Evolutionary conservation across 306 rosid genomes (phyloP), one percentile per base, ranked within the genome.

Genomic region (Gastrolobium bilobum): DNA sequence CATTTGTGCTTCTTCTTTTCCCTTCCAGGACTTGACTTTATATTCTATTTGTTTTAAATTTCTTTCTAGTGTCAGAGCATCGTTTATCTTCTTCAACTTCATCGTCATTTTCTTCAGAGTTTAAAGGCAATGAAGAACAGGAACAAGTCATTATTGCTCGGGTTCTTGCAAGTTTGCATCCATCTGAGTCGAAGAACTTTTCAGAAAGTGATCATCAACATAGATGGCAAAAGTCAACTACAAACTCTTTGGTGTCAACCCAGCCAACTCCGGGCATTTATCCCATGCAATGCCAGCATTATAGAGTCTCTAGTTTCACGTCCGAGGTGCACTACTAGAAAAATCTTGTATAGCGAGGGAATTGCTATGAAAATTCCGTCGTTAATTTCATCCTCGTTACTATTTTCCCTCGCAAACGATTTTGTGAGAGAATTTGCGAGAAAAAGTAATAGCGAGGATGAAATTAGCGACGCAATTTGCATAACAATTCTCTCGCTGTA

Each of bases 91-190:
- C 86, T 44, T 53, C 84, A 10, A 35, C 82, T 52, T 61, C 86
- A 37, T 75, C 81, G 33, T 63, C 88, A 73, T 34, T 79, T 56
- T 79, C 88, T 2, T 56, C 58, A 6, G 91, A 86, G 69, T 56
- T 81, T 72, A 85, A 81, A 83, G 86, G 78, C 75, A 84, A 71
- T 64, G 91, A 89, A 75, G 94, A 89, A 74, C 94, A 84, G 66
- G 98, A 93, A 58, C 94, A 89, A 75, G 88, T 88, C 68, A 79
- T 81, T 73, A 84, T 91, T 52, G 92, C 93, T 61, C 88, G 86
- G 48, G 84, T 88, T 62, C 97, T 93, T 66, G 81, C 86, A 14
- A 84, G 84, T 54, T 76, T 93, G 57, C 79, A 62, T 29, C 82
- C 87, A 4, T 78, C 88, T 31, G 83, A 77, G 13, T 71, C 83